phyloP scores from a whole-genome alignment of 345 rosid species.

The Linum tenue region DNA sequence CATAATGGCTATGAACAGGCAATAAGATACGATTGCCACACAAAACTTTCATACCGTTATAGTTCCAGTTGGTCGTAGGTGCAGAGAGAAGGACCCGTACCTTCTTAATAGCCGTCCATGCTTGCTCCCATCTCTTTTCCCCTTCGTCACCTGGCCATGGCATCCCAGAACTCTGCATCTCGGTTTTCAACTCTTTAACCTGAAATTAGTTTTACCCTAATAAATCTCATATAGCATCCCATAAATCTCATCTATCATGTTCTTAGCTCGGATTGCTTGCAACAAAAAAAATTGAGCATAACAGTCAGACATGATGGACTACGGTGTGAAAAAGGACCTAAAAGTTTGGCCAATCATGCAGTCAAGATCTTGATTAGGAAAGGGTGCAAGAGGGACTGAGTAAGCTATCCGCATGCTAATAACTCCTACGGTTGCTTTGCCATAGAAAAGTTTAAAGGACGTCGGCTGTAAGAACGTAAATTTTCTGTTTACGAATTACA shows the following conservation, averaged over 20 bases:
- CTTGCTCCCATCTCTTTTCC: slow-evolving; percentile 83
- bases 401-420: too few relatives aligned
- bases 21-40: neutral
- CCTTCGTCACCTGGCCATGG: slow-evolving; percentile 99
- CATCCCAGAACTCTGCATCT: slow-evolving; percentile 79
- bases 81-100: slow-evolving; percentile 18
- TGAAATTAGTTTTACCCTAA: slow-evolving; percentile 21
- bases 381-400: too few relatives aligned
- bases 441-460: neutral
- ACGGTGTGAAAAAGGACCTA: too few relatives aligned
- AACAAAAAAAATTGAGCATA: neutral
- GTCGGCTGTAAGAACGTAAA: neutral
- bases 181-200: slow-evolving; percentile 79
- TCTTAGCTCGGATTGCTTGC: too few relatives aligned
- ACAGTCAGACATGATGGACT: too few relatives aligned
- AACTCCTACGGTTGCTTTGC: too few relatives aligned
- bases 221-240: neutral
- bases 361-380: too few relatives aligned
- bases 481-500: slow-evolving; percentile 12
- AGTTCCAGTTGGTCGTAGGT: neutral
- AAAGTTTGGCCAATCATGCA: too few relatives aligned
- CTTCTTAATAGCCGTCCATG: slow-evolving; percentile 96
- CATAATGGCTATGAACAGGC: neutral
- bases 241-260: neutral
- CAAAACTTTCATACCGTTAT: too few relatives aligned